Evolutionary conservation across 352 stramenopile species (phyloP).

Genomic region (Phytophthora ramorum): DNA sequence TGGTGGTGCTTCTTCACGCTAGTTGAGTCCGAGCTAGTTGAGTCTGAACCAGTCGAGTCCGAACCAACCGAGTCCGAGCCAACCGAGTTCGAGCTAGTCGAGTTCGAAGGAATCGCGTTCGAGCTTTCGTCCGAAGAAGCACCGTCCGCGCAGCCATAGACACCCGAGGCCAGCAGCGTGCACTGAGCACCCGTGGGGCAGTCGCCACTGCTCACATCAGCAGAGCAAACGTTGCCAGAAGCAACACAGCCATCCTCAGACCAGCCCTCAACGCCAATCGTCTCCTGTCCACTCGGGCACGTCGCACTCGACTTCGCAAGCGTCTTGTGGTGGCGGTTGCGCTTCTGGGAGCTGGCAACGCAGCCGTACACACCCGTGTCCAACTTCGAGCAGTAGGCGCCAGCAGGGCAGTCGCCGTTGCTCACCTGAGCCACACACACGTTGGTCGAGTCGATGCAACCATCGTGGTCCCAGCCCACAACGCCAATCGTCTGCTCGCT

Average conservation of each 20-base stretch:
- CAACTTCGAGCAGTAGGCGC: conserved; percentile 27
- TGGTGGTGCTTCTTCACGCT: conserved; percentile 1
- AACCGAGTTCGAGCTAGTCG: too few relatives aligned
- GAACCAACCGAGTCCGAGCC: too few relatives aligned
- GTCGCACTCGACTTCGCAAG: background rate
- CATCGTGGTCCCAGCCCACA: conserved; percentile 20
- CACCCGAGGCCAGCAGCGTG: conserved; percentile 22
- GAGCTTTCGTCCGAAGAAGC: background rate
- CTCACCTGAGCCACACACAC: conserved; percentile 11
- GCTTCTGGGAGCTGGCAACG: conserved; percentile 21
- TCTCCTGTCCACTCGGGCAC: conserved; percentile 18
- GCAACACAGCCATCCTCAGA: conserved; percentile 12
- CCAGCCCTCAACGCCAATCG: conserved; percentile 24
- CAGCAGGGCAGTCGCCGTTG: conserved; percentile 9
- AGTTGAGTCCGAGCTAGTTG: too few relatives aligned
- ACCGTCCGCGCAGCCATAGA: conserved; percentile 36
- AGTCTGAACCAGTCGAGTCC: too few relatives aligned
- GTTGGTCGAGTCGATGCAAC: conserved; percentile 7
- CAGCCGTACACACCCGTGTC: conserved; percentile 38
- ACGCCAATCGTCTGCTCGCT: conserved; percentile 14
- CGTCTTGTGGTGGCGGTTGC: conserved; percentile 19
- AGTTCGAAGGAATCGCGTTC: too few relatives aligned
- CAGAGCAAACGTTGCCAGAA: conserved; percentile 21
- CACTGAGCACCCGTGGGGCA: conserved; percentile 29
- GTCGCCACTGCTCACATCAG: conserved; percentile 15